Evolutionary conservation across 352 stramenopile genomes (phyloP).

Genomic region (Globisporangium perplexum): DNA sequence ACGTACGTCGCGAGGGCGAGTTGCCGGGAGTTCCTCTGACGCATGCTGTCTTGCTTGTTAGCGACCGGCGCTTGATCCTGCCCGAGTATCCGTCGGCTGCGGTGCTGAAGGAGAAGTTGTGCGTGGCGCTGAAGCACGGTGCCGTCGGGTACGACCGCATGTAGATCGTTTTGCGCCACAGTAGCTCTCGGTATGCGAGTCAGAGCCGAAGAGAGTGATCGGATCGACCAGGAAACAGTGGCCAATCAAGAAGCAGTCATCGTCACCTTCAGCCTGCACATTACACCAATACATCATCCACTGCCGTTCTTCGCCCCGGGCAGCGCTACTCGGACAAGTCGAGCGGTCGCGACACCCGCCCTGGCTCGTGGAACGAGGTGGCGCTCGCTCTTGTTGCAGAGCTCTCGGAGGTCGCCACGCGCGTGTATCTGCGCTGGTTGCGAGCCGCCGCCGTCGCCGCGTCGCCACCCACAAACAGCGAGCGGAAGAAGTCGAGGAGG

Average conservation of each 20-base stretch:
- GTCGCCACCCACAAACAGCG: constrained; percentile 43
- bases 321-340: constrained; percentile 24
- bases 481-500: constrained; percentile 64
- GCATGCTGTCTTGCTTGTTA: constrained; percentile 15
- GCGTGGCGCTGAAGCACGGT: constrained; percentile 52
- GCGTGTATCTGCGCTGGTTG: constrained; percentile 39
- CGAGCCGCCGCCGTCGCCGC: constrained; percentile 15
- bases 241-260: background rate
- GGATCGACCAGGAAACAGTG: too few relatives aligned
- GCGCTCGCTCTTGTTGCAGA: background rate
- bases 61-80: constrained; percentile 66
- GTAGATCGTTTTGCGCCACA: constrained; percentile 21
- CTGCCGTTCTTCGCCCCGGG: background rate
- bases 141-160: constrained; percentile 74
- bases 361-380: constrained; percentile 49
- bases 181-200: background rate
- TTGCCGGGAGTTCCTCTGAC: background rate
- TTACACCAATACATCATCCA: background rate
- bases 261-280: background rate
- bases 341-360: constrained; percentile 36
- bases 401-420: constrained; percentile 21
- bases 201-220: too few relatives aligned
- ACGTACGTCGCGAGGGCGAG: constrained; percentile 1
- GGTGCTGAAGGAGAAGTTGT: constrained; percentile 53
- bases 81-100: constrained; percentile 49